Evolutionary conservation across 805 yeast species (phyloP), one percentile per base, ranked within the genome.

Genomic region (Yarrowia bubula): DNA sequence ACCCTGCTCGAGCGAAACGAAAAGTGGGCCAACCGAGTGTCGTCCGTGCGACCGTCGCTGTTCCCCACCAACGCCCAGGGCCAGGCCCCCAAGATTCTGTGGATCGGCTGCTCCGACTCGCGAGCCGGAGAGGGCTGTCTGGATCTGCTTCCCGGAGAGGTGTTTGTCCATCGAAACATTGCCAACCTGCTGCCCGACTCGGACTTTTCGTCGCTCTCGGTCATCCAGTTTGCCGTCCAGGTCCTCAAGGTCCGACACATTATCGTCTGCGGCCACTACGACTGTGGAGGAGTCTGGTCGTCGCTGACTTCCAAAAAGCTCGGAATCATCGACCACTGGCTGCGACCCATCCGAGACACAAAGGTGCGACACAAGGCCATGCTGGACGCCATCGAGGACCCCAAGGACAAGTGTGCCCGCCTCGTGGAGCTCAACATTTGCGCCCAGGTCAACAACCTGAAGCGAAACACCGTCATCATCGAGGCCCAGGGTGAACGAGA

Each of bases 91-190:
- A 95, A 90, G 76, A 90, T 97, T 4, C 77, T 93, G 57, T 92
- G 97, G 92, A 88, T 92, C 67, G 96, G 97, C 3, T 92, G 98
- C 74, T 87, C 96, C 3, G 98, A 92, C 75, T 90, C 97, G 2
- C 85, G 98, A 70, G 88, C 90, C 66, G 89, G 92, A 69, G 98
- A 92, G 73, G 80, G 82, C 47, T 85, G 90, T 65, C 80, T 91
- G 31, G 86, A 83, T 58, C 85, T 91, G n/a, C 78, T 85, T 28
- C 97, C 97, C 1, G 98, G 98, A 61, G 97, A 92, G 75, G 84
- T 91, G 7, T 92, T 92, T 78, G 88, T 92, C 3, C 89, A 89
- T 73, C 84, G 97, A 73, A 91, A 91, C 71, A 89, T 92, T 67
- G 97, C 96, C 57, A 92, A 92, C 75, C 81, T 92, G 61, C 82